phyloP scores from a whole-genome alignment of 306 rosid species.

The Biancaea sappan region DNA sequence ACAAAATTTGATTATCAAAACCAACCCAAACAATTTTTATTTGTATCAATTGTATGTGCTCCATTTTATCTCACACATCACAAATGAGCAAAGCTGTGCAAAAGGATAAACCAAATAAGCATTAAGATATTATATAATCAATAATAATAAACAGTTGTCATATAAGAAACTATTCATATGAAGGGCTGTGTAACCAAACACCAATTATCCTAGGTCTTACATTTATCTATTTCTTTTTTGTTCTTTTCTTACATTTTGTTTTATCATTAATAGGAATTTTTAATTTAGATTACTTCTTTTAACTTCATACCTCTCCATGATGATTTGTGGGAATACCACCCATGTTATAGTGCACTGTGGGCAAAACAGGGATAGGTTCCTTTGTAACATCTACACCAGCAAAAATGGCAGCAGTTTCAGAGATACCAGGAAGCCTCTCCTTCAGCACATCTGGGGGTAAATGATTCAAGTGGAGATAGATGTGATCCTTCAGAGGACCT shows the following conservation, averaged over 20 bases:
- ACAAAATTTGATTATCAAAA: background rate
- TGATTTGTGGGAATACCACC: constrained; percentile 93
- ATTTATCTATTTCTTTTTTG: background rate
- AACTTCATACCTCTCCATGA: constrained; percentile 75
- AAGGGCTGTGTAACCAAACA: background rate
- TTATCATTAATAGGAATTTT: background rate
- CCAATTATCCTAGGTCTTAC: background rate
- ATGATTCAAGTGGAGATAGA: constrained; percentile 97
- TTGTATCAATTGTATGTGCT: background rate
- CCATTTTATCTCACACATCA: background rate
- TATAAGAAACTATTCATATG: background rate
- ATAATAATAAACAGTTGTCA: background rate
- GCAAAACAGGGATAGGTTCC: constrained; percentile 95
- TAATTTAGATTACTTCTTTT: constrained; percentile 33
- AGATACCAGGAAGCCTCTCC: constrained; percentile 99
- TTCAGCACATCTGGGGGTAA: constrained; percentile 97
- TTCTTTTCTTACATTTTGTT: background rate
- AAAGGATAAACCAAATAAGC: background rate
- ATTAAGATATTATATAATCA: background rate
- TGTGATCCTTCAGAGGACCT: constrained; percentile 98
- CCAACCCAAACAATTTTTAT: background rate
- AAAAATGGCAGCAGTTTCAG: constrained; percentile 99
- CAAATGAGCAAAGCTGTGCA: background rate
- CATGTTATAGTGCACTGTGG: constrained; percentile 96
- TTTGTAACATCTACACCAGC: constrained; percentile 98